A percentile compares a stretch with the other conserved stretches of the same genome.
These are phyloP conservation scores for Tylopilus sp. DNA, from an alignment of 768 basidiomycete species.

Conservation along the genomic window DNA sequence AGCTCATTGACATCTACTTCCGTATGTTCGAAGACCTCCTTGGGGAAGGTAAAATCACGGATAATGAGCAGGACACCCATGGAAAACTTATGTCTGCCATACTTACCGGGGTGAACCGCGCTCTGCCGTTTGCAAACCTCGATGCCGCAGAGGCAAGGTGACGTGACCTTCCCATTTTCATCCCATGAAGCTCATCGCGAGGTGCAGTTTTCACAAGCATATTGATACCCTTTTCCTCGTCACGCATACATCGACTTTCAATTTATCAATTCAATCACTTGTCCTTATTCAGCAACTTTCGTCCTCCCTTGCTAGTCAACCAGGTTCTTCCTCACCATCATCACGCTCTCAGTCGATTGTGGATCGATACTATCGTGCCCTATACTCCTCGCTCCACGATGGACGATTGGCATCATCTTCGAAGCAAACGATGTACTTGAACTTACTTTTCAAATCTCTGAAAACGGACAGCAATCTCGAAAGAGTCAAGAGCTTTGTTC, in stretches of 20 bases:
- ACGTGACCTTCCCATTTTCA: conserved; percentile 16
- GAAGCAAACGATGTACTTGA: conserved; percentile 97
- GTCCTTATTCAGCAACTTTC: conserved; percentile 84
- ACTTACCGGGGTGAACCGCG: conserved; percentile 91
- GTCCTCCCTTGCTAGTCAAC: conserved; percentile 44
- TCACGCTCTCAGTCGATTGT: conserved; percentile 45
- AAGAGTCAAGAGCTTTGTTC: conserved; percentile 76
- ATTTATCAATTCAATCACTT: conserved; percentile 90
- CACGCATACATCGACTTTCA: conserved; percentile 95
- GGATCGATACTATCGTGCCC: conserved; percentile 73
- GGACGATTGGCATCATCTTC: conserved; percentile 73
- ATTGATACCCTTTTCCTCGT: conserved; percentile 93
- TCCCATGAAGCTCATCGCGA: conserved; percentile 2
- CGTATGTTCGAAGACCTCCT: conserved; percentile 89
- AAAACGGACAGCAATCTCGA: conserved; percentile 60
- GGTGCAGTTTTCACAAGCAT: conserved; percentile 70
- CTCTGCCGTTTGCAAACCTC: conserved; percentile 87
- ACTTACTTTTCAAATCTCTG: conserved; percentile 86
- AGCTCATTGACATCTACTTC: conserved; percentile 88
- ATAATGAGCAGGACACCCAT: conserved; percentile 57
- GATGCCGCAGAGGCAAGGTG: conserved; percentile 66
- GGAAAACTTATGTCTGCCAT: conserved; percentile 86
- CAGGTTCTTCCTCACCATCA: conserved; percentile 39
- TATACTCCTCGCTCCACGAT: conserved; percentile 90
- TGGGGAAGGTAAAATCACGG: conserved; percentile 46